Evolutionary conservation across 164 flowering plant genomes (phyloP), one percentile per base, ranked within the genome.

Genomic region (Macadamia integrifolia): DNA sequence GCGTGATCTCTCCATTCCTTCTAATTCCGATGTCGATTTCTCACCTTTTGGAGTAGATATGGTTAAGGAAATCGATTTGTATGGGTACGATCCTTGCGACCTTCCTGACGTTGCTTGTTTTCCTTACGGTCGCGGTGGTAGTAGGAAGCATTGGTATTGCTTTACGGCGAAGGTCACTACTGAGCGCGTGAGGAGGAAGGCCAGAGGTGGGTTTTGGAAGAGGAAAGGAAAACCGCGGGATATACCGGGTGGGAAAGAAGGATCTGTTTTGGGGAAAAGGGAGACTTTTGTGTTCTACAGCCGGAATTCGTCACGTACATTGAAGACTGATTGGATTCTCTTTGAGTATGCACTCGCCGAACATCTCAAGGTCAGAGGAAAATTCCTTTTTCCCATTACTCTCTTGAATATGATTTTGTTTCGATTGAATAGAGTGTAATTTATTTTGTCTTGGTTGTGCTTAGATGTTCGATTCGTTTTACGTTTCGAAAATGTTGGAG

Each of bases 91-190:
- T 7, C 90, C 92, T 5, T 75, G 67, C 17, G 79, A 82, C 11
- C 70, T 88, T 32, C 83, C 87, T 0, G 86, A 80, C 17, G 9
- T n/a, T 1, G 73, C 78, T 10, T 75, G 83, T 44, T 88, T 71
- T 62, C 48, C 74, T 15, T 84, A 70, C 62, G 90, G 87, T 1
- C 29, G 3, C 42, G 71, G 76, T 0, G 90, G 81, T 6, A 74
- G 81, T 74, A 84, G 71, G 74, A 76, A 76, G 70, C 88, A 85
- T 76, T 88, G 86, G 83, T 84, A 72, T 29, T 88, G 80, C 61
- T 88, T 71, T 62, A 67, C 80, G 58, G 65, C 52, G 55, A 74
- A 65, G 69, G 75, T 9, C 64, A 23, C 14, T 64, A 46, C 23
- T 30, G 76, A 59, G 48, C 63, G 50, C 1, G 65, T 31, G 69